Conservation (phyloP, 805 yeast genomes). For the Maudiozyma barnettii region DNA sequence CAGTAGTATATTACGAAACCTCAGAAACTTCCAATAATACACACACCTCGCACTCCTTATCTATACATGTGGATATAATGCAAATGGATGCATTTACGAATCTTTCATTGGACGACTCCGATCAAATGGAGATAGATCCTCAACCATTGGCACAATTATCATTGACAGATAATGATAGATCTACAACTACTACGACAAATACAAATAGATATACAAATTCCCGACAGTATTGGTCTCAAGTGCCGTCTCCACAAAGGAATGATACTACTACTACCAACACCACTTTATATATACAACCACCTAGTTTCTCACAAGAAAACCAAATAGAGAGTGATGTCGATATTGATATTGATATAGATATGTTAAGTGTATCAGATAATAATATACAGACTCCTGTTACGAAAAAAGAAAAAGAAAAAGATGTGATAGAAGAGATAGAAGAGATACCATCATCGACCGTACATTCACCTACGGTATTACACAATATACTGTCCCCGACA, state of each 20-base stretch:
- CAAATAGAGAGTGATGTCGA: neutral
- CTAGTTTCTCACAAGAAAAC: too few species aligned
- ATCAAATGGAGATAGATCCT: neutral
- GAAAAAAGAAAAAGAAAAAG: neutral
- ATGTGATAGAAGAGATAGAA: neutral
- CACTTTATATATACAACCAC: too few species aligned
- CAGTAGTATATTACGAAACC: too few species aligned
- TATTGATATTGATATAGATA: conserved; percentile 14
- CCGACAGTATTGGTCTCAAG: too few species aligned
- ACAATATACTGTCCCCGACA: conserved; percentile 3
- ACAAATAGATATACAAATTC: too few species aligned
- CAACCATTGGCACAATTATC: too few species aligned
- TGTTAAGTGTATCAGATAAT: neutral
- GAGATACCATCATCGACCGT: neutral
- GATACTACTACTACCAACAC: too few species aligned
- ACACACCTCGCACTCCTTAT: too few species aligned
- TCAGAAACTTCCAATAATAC: too few species aligned
- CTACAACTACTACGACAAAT: too few species aligned
- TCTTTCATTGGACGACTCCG: neutral
- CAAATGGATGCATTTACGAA: neutral
- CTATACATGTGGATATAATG: neutral
- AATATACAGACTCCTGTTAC: neutral
- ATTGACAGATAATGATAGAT: too few species aligned
- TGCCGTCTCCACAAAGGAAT: too few species aligned
- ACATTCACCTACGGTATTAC: neutral